Conservation (phyloP, 2,329 filamentous ascomycete species). For the Alternaria sp. region DNA sequence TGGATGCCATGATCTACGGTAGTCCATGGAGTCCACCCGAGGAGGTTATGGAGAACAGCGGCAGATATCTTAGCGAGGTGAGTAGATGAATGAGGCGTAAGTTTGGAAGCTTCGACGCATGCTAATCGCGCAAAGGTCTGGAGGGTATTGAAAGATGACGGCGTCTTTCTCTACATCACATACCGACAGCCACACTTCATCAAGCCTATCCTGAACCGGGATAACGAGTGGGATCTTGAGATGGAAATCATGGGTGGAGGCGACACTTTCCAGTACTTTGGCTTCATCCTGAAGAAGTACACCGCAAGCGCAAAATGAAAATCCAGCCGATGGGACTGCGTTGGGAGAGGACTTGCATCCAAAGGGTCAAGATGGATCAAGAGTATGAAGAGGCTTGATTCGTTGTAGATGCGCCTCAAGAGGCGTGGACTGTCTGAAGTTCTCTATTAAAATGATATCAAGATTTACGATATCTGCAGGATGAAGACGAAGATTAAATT, state of each 20-base stretch:
- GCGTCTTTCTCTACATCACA: slow-evolving; percentile 58
- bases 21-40: slow-evolving; percentile 60
- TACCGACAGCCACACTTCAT: slow-evolving; percentile 43
- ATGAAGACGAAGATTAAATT: not conserved
- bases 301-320: not conserved
- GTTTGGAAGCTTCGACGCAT: accelerated
- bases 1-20: slow-evolving; percentile 64
- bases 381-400: not conserved
- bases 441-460: not conserved
- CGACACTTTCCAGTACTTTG: slow-evolving; percentile 33
- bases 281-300: slow-evolving; percentile 8
- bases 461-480: not conserved
- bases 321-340: no score
- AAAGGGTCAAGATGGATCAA: not conserved
- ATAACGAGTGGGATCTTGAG: slow-evolving; percentile 29
- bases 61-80: slow-evolving; percentile 59
- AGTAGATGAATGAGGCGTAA: not conserved
- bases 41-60: slow-evolving; percentile 57
- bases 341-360: not conserved
- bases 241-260: slow-evolving; percentile 28
- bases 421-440: not conserved
- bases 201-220: slow-evolving; percentile 32
- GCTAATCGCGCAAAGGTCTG: slow-evolving; percentile 44
- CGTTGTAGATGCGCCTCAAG: not conserved
- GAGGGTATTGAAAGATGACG: slow-evolving; percentile 57